phyloP scores from a whole-genome alignment of 768 basidiomycete species.

The Ramaria sp. region DNA sequence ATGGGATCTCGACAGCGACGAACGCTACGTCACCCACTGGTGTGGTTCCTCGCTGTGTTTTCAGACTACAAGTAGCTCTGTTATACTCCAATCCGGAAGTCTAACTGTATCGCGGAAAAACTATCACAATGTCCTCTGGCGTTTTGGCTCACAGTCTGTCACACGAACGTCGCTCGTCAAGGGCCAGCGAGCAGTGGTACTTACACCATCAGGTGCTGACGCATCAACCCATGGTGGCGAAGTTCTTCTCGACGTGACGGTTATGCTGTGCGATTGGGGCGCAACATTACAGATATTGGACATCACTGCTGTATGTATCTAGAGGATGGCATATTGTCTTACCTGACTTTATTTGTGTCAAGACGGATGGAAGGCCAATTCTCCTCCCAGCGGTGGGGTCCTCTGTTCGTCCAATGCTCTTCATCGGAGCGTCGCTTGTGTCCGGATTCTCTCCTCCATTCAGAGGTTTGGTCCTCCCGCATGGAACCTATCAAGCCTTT shows the following conservation, averaged over 20 bases:
- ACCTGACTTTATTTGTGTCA: neutral
- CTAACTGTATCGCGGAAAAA: slow-evolving; percentile 6
- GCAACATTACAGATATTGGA: neutral
- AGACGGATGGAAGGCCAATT: slow-evolving; percentile 4
- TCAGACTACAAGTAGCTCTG: slow-evolving; percentile 2
- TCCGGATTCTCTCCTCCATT: slow-evolving; percentile 7
- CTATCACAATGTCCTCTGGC: slow-evolving; percentile 8
- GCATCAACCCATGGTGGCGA: neutral
- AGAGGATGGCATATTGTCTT: neutral
- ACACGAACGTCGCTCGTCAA: neutral
- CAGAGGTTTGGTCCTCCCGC: slow-evolving; percentile 6
- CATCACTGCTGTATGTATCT: slow-evolving; percentile 5
- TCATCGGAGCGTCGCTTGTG: slow-evolving; percentile 7
- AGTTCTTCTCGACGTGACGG: slow-evolving; percentile 1
- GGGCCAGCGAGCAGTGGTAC: neutral
- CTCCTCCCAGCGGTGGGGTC: neutral
- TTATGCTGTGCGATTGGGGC: slow-evolving; percentile 9
- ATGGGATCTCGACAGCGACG: slow-evolving; percentile 4
- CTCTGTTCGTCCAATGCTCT: slow-evolving; percentile 3
- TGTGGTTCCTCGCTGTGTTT: slow-evolving; percentile 8
- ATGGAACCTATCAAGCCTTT: slow-evolving; percentile 5
- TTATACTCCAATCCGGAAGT: neutral
- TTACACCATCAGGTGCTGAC: slow-evolving; percentile 1
- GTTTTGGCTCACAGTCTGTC: slow-evolving; percentile 1
- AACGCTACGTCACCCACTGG: slow-evolving; percentile 6